phyloP scores from a whole-genome alignment of 2,329 filamentous ascomycete genomes.

The Metarhizium brunneum region DNA sequence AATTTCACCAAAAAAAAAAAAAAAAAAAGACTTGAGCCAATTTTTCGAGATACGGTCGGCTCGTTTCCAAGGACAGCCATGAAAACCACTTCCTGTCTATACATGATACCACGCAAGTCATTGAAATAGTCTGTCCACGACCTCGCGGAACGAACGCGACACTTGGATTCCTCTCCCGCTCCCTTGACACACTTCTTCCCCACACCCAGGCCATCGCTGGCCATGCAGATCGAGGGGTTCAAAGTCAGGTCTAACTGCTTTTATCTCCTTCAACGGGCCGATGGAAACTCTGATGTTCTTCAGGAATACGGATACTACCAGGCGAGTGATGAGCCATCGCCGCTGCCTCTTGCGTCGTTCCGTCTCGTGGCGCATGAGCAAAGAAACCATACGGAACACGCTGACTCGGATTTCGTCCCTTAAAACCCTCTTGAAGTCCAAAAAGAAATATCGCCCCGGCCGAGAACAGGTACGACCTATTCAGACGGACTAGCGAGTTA shows the following conservation, averaged over 20 bases:
- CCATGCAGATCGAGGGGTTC: no score
- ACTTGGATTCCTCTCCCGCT: background rate
- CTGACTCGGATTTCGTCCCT: no score
- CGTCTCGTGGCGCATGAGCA: background rate
- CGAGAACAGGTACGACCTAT: no score
- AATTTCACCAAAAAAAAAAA: background rate
- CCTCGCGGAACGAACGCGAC: background rate
- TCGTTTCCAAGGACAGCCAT: background rate
- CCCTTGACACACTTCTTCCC: background rate
- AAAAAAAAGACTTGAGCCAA: background rate
- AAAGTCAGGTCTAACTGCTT: background rate
- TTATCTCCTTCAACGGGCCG: background rate
- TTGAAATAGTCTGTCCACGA: background rate
- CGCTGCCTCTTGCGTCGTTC: no score
- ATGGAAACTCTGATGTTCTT: no score
- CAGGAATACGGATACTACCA: no score
- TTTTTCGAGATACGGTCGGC: background rate
- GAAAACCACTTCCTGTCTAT: background rate
- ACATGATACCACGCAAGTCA: background rate
- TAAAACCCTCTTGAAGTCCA: no score
- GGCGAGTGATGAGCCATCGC: no score
- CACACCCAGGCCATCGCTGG: background rate
- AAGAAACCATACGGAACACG: background rate
- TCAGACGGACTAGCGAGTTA: no score
- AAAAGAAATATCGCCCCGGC: no score